phyloP scores from a whole-genome alignment of 352 stramenopile species.

The Pythium rishiriense region DNA sequence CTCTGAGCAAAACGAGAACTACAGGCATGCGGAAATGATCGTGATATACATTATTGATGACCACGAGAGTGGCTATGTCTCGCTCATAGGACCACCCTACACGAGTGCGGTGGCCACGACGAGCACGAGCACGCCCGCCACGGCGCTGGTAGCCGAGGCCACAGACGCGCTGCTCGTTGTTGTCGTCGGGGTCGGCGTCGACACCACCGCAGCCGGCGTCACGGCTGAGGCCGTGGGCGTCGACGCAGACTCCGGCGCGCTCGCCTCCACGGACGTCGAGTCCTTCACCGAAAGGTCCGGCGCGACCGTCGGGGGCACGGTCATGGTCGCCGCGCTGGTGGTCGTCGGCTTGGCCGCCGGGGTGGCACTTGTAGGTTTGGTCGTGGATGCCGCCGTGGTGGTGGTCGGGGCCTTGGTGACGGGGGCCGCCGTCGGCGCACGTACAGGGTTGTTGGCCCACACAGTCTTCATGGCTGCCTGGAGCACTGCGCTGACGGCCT shows the following conservation, averaged over 20 bases:
- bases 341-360: no score
- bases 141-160: neutral
- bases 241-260: no score
- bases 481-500: neutral
- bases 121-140: neutral
- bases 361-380: neutral
- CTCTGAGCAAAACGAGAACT: no score
- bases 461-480: neutral
- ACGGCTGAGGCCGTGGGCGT: neutral
- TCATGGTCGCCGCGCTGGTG: neutral
- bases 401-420: neutral
- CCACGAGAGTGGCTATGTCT: no score
- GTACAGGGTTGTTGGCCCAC: slow-evolving; percentile 1
- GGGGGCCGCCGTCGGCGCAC: neutral
- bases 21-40: no score
- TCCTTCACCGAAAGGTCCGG: neutral
- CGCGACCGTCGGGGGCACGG: neutral
- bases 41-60: no score
- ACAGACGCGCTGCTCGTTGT: slow-evolving; percentile 6
- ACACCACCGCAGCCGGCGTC: neutral
- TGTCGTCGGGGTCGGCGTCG: neutral
- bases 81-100: no score
- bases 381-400: neutral
- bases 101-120: neutral
- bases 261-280: neutral